These are phyloP conservation scores for Sclerotinia glacialis DNA, from an alignment of 2,329 filamentous ascomycete species.

Conservation along the genomic window DNA sequence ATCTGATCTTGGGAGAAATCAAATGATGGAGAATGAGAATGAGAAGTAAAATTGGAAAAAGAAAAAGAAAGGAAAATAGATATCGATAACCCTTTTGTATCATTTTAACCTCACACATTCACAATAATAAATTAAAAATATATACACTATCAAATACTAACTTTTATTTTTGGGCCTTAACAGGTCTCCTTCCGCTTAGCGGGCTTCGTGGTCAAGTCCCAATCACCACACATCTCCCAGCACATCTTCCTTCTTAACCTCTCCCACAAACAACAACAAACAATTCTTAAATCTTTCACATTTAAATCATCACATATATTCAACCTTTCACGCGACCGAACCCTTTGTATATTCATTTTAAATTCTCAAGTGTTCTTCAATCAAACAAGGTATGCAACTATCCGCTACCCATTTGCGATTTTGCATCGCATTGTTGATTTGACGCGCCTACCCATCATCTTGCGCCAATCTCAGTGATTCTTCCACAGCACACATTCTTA, in stretches of 20 bases:
- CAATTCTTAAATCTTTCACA: constrained; percentile 9
- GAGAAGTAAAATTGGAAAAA: not conserved
- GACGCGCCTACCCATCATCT: constrained; percentile 1
- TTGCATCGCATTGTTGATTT: not conserved
- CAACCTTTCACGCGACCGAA: not conserved
- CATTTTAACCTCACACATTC: not conserved
- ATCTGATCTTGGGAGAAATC: not conserved
- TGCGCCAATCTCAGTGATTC: constrained; percentile 5
- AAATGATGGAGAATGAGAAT: not conserved
- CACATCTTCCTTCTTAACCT: constrained; percentile 6
- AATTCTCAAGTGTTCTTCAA: not conserved
- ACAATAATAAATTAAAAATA: not conserved
- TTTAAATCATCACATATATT: not conserved
- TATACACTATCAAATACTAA: not conserved
- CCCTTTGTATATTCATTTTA: not conserved
- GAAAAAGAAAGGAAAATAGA: not conserved
- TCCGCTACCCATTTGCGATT: not conserved
- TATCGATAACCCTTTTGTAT: not conserved
- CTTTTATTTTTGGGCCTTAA: constrained; percentile 9
- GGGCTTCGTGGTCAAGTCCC: constrained; percentile 20
- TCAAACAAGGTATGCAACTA: constrained; percentile 4
- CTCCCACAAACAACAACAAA: constrained; percentile 18
- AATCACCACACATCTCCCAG: constrained; percentile 19
- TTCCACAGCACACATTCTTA: not conserved
- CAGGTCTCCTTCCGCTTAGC: constrained; percentile 17